phyloP scores from a whole-genome alignment of 805 yeast species.

The Torulaspora indica region DNA sequence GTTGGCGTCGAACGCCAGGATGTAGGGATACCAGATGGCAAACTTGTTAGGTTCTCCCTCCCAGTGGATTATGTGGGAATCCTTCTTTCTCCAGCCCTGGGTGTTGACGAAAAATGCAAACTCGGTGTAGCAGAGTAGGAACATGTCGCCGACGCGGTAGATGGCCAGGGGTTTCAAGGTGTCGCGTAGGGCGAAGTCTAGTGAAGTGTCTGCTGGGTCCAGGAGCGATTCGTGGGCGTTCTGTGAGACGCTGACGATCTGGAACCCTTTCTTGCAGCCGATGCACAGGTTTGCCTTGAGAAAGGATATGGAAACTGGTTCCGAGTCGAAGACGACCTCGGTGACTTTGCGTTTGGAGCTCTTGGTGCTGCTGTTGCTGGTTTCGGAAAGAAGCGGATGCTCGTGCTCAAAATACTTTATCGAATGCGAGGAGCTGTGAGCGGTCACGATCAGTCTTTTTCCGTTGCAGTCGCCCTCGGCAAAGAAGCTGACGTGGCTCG shows the following conservation, averaged over 20 bases:
- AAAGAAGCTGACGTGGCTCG: slow-evolving; percentile 86
- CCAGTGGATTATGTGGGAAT: slow-evolving; percentile 94
- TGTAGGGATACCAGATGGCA: slow-evolving; percentile 90
- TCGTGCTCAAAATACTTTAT: slow-evolving; percentile 86
- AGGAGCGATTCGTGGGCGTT: slow-evolving; percentile 82
- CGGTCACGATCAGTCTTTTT: slow-evolving; percentile 81
- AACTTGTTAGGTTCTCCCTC: slow-evolving; percentile 92
- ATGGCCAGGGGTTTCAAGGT: slow-evolving; percentile 86
- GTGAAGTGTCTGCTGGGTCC: slow-evolving; percentile 97
- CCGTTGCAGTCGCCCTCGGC: slow-evolving; percentile 92
- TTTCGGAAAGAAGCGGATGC: slow-evolving; percentile 51
- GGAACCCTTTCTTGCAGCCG: slow-evolving; percentile 96
- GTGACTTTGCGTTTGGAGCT: slow-evolving; percentile 61
- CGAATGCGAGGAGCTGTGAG: slow-evolving; percentile 71
- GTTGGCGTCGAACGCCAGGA: slow-evolving; percentile 82
- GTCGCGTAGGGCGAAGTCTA: slow-evolving; percentile 75
- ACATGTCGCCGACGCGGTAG: slow-evolving; percentile 84
- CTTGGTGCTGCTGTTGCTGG: slow-evolving; percentile 43
- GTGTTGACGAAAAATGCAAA: slow-evolving; percentile 91
- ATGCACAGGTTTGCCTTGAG: slow-evolving; percentile 84
- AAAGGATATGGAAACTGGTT: slow-evolving; percentile 87
- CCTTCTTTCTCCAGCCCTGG: slow-evolving; percentile 94
- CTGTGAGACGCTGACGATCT: slow-evolving; percentile 80
- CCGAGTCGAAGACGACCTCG: slow-evolving; percentile 79
- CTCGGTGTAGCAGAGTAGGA: slow-evolving; percentile 82